Conservation (phyloP, 139 green algal species). For the Picochlorum sp. region DNA sequence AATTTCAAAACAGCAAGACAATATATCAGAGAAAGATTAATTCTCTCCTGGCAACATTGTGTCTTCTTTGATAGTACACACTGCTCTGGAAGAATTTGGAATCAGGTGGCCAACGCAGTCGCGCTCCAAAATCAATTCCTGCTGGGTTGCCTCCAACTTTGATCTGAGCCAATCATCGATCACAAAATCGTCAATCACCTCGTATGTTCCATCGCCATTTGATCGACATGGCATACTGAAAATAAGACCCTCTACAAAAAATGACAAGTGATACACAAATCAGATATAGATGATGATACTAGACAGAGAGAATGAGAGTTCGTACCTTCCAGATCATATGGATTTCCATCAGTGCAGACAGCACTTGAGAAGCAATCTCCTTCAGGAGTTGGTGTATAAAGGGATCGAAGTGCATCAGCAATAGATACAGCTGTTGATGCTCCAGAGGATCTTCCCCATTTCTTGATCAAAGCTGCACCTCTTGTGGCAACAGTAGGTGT, state of each 20-base stretch:
- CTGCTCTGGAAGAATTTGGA: conserved; percentile 37
- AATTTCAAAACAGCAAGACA: not conserved
- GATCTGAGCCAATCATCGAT: conserved; percentile 75
- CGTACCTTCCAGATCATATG: conserved; percentile 63
- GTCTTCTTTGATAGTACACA: conserved; percentile 63
- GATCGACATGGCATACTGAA: conserved; percentile 82
- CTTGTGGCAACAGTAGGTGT: conserved; percentile 68
- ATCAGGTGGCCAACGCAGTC: conserved; percentile 79
- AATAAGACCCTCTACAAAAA: conserved; percentile 61
- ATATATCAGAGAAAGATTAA: conserved; percentile 23
- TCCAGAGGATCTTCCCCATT: conserved; percentile 81
- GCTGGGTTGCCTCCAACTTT: conserved; percentile 58
- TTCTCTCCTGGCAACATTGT: conserved; percentile 77
- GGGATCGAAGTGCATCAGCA: conserved; percentile 69
- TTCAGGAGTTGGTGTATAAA: conserved; percentile 68
- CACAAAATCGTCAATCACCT: conserved; percentile 67
- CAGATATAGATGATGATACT: not conserved
- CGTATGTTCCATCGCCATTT: conserved; percentile 78
- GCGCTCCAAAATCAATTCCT: conserved; percentile 79
- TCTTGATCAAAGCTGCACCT: conserved; percentile 88
- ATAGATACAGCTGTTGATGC: conserved; percentile 88
- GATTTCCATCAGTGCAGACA: conserved; percentile 79
- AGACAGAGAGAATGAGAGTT: not conserved
- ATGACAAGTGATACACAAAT: not conserved
- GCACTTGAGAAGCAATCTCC: conserved; percentile 85